Evolutionary conservation across 2,329 filamentous ascomycete species (phyloP).

Genomic region (Ceratocystis eucalypticola): DNA sequence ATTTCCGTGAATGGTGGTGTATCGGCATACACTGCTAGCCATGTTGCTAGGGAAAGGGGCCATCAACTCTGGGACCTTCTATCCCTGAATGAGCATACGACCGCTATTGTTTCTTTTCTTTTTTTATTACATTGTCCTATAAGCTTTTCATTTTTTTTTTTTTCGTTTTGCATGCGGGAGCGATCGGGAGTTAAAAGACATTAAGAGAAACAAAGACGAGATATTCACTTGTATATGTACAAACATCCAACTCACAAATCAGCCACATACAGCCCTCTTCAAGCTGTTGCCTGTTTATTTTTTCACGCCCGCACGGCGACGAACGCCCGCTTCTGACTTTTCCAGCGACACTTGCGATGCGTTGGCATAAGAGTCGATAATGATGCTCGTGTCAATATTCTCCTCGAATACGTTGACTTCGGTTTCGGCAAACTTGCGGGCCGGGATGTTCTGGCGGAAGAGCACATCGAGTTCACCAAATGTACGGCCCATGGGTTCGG

Average conservation of each 20-base stretch:
- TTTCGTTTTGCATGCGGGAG: no score
- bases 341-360: conserved; percentile 17
- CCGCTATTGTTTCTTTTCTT: no score
- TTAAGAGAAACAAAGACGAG: no score
- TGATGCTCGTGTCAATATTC: conserved; percentile 18
- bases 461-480: conserved; percentile 34
- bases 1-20: neutral
- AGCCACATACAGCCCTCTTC: neutral
- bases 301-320: conserved; percentile 13
- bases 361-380: conserved; percentile 17
- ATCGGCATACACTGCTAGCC: neutral
- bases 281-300: conserved; percentile 8
- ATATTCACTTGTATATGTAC: neutral
- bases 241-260: neutral
- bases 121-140: no score
- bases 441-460: conserved; percentile 29
- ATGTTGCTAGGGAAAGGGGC: no score
- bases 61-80: no score
- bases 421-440: conserved; percentile 28
- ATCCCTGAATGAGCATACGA: no score
- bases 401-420: conserved; percentile 20
- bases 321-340: conserved; percentile 12
- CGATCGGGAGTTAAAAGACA: no score
- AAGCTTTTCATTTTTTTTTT: no score
- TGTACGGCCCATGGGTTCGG: conserved; percentile 39